Conservation (phyloP, 2,329 filamentous ascomycete genomes). For the Trichoderma harzianum region DNA sequence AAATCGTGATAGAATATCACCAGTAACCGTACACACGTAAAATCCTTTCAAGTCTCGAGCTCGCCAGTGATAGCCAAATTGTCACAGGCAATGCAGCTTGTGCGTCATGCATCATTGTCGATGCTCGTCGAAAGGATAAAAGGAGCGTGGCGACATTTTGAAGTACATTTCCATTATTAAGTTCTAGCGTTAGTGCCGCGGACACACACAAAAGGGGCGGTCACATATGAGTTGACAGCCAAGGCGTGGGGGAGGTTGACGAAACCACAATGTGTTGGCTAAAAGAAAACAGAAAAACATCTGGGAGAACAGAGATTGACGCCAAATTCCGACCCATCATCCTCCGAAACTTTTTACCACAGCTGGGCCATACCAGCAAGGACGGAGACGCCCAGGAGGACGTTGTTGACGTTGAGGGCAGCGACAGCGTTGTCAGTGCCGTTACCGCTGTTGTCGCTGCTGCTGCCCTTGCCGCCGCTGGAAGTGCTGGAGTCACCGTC, state of each 20-base stretch:
- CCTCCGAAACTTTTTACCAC: constrained; percentile 41
- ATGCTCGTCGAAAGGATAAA: constrained; percentile 5
- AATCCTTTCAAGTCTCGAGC: constrained; percentile 1
- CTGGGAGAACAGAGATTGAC: constrained; percentile 35
- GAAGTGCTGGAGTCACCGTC: constrained; percentile 29
- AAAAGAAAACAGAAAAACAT: constrained; percentile 35
- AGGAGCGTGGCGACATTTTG: constrained; percentile 19
- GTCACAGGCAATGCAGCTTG: background rate
- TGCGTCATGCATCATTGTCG: constrained; percentile 13
- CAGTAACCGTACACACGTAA: constrained; percentile 17
- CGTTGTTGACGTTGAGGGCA: constrained; percentile 45
- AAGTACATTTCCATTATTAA: constrained; percentile 44
- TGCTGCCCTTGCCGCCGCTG: constrained; percentile 21
- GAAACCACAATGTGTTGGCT: constrained; percentile 35
- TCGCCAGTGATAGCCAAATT: background rate
- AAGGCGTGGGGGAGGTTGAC: constrained; percentile 25
- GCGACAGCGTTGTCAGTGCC: constrained; percentile 41
- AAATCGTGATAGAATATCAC: constrained; percentile 20
- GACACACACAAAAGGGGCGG: constrained; percentile 14
- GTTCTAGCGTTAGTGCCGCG: constrained; percentile 38
- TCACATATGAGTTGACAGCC: constrained; percentile 19
- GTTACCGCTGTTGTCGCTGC: constrained; percentile 27
- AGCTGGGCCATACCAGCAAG: constrained; percentile 49
- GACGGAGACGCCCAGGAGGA: constrained; percentile 44
- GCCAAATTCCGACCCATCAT: constrained; percentile 34